Percentiles rank a stretch among this genome's conserved stretches.
phyloP scores from a whole-genome alignment of 1,139 yeast species.

The Groenewaldozyma auringiensis region DNA sequence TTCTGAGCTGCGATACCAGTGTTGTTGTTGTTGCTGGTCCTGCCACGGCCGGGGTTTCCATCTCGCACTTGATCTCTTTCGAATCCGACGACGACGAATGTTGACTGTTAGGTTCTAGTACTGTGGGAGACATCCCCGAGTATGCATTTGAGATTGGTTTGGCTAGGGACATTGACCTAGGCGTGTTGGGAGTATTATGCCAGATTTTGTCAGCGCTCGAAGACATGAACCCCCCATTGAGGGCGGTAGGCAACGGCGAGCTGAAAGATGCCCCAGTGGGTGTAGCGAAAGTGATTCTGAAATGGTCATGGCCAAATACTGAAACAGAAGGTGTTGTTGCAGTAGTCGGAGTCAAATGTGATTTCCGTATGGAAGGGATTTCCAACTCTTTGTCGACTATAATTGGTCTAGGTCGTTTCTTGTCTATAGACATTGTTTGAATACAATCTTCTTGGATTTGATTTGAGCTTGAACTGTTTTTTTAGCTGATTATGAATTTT shows the following conservation, averaged over 20 bases:
- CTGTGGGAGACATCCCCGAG: not conserved
- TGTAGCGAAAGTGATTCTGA: not conserved
- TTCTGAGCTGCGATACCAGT: not conserved
- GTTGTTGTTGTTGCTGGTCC: not conserved
- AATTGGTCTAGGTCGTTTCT: conserved; percentile 1
- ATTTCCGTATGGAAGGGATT: not conserved
- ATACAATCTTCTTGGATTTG: not conserved
- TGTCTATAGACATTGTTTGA: not conserved
- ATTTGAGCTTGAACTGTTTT: no score
- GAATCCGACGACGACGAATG: not conserved
- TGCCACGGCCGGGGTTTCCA: not conserved
- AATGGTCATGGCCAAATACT: not conserved
- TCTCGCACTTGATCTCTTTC: no score
- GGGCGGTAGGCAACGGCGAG: not conserved
- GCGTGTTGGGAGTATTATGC: not conserved
- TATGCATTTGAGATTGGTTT: not conserved
- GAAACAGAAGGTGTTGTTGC: conserved; percentile 1
- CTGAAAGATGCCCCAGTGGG: conserved; percentile 1
- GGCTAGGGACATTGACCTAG: not conserved
- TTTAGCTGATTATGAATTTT: no score
- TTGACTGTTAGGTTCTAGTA: not conserved
- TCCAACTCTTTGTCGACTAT: not conserved
- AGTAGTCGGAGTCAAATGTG: not conserved
- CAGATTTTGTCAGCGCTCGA: not conserved
- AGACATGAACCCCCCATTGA: not conserved